Base-by-base conservation (phyloP, 805 yeast genomes). In the Wickerhamomyces ciferrii region DNA sequence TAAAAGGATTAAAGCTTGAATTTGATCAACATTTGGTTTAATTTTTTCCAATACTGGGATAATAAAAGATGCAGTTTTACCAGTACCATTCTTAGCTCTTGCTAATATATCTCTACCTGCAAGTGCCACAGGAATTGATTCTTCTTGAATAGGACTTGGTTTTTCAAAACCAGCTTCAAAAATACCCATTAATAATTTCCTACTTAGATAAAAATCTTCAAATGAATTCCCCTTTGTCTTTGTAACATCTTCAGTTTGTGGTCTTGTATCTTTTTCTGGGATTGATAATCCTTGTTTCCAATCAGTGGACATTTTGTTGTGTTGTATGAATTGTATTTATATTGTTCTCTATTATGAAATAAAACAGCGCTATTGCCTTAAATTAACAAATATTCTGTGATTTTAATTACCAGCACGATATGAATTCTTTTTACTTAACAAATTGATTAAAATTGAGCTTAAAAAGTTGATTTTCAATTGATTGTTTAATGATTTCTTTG, bases 111-210 rank as follows among this genome's bases (percentile, higher is more conserved):
- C 99, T 70, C 96, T 83, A 44, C 98, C 98, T 46, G 94, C 84
- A 40, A 94, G 75, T 0, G 97, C 97, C 60, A 89, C 88, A 2
- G 99, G 99, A 48, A 94, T 94, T 8, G 96, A 81, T 66, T 91
- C 98, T 69, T 92, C 97, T 69, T 94, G 99, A 63, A 94, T 90
- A 18, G 99, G 99, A 27, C 96, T 87, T 6, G 99, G 99, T 62
- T 87, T 89, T 66, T 94, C 99, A 62, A 94, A 94, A 43, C 99
- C 99, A 1, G 98, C 98, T 68, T 94, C 99, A 66, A 91, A 94
- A 54, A 94, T 92, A 32, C 99, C 99, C 99, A 94, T 94, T 63
- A 94, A 72, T 49, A 94, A 75, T 63, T 94, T 96, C 68, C 99
- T 82, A 66, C 89, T 90, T 58, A 94, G 78, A 60, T 82, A 83